Evolutionary conservation across 257 asterid genomes (phyloP), one percentile per base, ranked within the genome.

Genomic region (Striga asiatica): DNA sequence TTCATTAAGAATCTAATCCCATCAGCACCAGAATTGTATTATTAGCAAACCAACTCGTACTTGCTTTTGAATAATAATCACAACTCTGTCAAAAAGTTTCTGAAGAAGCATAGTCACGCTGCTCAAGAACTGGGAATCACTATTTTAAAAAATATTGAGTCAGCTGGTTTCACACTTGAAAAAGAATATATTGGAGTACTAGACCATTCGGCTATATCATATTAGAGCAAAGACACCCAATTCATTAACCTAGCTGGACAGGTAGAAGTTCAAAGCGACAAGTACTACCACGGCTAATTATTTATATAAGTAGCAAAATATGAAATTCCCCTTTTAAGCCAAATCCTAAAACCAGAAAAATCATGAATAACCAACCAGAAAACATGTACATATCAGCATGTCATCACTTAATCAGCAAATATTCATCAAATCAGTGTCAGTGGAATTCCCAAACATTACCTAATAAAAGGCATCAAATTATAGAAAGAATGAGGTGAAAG

Each of bases 371-470:
- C 60, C 20, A 24, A 20, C 17, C 20, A 9, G 14, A 29, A 57
- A n/a, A n/a, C n/a, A n/a, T n/a, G 65, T 9, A 3, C 56, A 45
- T 12, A 39, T 48, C 28, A 54, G 27, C 31, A 58, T 29, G 45
- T 16, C 28, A 54, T 6, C 23, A 37, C 39, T 28, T 12, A 13
- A 51, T 21, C 48, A 41, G 14, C 29, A 47, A 4, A 54, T 31
- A 8, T 28, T 21, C 60, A 17, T 41, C 13, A 39, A 48, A 39
- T 38, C 18, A 25, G 35, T 32, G 43, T 56, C 48, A 22, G 52
- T 27, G 18, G 55, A n/a, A 50, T 50, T 35, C 23, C 60, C 48
- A 24, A 50, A 56, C 48, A 57, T 25, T 25, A 52, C 34, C 59
- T 8, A 24, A n/a, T n/a, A n/a, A 38, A 51, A 28, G 28, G 14